Evolutionary conservation across 2,329 filamentous ascomycete species (phyloP).

Genomic region (Pseudocercospora macadamiae): DNA sequence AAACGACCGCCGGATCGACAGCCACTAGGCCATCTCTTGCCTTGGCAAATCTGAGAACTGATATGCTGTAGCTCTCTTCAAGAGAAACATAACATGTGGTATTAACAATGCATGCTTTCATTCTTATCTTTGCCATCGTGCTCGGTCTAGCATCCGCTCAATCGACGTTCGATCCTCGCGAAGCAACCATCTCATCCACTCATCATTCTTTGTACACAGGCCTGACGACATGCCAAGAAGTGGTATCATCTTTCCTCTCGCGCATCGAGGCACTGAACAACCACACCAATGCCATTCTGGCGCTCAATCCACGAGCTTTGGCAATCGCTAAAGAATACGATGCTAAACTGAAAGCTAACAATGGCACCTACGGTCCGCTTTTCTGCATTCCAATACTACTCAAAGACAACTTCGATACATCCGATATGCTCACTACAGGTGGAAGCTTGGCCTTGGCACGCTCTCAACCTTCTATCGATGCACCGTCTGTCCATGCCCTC

Average conservation of each 20-base stretch:
- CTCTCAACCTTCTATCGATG: constrained; percentile 48
- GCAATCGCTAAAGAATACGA: constrained; percentile 56
- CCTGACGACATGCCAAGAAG: constrained; percentile 56
- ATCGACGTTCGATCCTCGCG: constrained; percentile 53
- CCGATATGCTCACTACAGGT: constrained; percentile 61
- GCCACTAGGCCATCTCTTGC: not conserved
- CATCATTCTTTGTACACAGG: constrained; percentile 59
- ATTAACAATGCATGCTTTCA: not conserved
- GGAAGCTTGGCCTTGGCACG: constrained; percentile 55
- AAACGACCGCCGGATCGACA: not conserved
- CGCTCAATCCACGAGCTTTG: constrained; percentile 55
- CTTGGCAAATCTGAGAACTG: not conserved
- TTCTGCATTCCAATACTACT: constrained; percentile 65
- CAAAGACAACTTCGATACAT: constrained; percentile 67
- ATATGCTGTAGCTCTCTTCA: too few species aligned
- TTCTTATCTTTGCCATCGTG: not conserved
- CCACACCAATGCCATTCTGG: constrained; percentile 60
- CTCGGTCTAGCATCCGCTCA: not conserved
- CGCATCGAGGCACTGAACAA: constrained; percentile 62
- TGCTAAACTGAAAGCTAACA: constrained; percentile 48
- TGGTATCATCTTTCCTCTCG: constrained; percentile 59
- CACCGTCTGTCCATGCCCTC: constrained; percentile 33
- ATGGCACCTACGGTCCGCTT: constrained; percentile 53
- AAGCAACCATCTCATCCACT: constrained; percentile 61
- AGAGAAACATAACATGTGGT: too few species aligned